Percentiles rank a stretch among this genome's conserved stretches.
These are phyloP conservation scores for Neospermospora avenae DNA, from an alignment of 2,329 filamentous ascomycete genomes.

Conservation along the genomic window DNA sequence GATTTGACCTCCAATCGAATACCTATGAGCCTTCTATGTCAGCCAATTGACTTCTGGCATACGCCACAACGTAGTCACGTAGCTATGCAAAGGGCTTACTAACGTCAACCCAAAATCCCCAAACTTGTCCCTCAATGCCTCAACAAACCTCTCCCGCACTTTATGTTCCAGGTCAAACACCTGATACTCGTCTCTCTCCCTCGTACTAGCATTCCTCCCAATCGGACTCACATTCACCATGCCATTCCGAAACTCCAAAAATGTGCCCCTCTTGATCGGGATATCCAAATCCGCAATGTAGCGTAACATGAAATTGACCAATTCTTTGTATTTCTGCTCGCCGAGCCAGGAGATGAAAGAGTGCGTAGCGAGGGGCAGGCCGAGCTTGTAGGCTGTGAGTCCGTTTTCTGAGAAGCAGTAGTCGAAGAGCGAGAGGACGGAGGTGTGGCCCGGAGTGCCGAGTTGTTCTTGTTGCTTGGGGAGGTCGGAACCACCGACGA, in stretches of 20 bases:
- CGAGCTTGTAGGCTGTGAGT: slow-evolving; percentile 83
- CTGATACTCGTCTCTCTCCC: slow-evolving; percentile 81
- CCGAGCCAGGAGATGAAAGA: slow-evolving; percentile 92
- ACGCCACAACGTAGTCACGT: not conserved
- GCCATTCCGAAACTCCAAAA: slow-evolving; percentile 85
- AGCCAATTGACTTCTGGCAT: not conserved
- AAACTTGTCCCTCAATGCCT: slow-evolving; percentile 75
- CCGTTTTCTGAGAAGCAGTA: slow-evolving; percentile 98
- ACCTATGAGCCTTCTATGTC: slow-evolving; percentile 48
- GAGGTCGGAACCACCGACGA: slow-evolving; percentile 89
- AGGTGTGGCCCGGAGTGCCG: slow-evolving; percentile 58
- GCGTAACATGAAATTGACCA: slow-evolving; percentile 73
- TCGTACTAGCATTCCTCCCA: slow-evolving; percentile 77
- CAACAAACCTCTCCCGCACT: slow-evolving; percentile 74
- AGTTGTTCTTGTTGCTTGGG: slow-evolving; percentile 96
- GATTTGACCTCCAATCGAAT: slow-evolving; percentile 94
- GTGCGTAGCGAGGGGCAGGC: slow-evolving; percentile 69
- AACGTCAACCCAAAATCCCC: slow-evolving; percentile 80
- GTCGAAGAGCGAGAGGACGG: slow-evolving; percentile 86
- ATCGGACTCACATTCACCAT: slow-evolving; percentile 86
- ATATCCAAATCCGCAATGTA: slow-evolving; percentile 83
- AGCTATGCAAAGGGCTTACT: slow-evolving; percentile 37
- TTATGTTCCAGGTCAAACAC: slow-evolving; percentile 75
- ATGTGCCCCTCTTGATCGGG: slow-evolving; percentile 79
- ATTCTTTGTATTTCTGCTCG: slow-evolving; percentile 75